Conservation (phyloP, 805 yeast species). For the Saccharomyces mikatae region DNA sequence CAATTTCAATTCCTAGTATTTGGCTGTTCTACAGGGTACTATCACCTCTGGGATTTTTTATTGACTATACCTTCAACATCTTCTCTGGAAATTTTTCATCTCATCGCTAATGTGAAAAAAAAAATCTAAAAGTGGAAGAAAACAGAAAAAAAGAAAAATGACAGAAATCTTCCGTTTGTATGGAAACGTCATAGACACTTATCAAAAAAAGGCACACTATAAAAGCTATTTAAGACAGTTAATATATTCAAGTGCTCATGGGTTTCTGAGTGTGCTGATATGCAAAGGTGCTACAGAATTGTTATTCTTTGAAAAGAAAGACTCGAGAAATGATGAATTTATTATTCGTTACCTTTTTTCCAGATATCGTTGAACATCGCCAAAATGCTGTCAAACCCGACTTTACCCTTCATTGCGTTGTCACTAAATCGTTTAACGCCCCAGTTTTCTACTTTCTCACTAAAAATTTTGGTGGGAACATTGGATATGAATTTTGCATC, state of each 20-base stretch:
- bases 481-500: slow-evolving; percentile 84
- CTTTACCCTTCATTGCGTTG: slow-evolving; percentile 74
- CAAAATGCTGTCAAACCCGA: slow-evolving; percentile 79
- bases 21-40: neutral
- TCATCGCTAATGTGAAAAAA: neutral
- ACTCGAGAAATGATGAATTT: neutral
- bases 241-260: neutral
- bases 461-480: slow-evolving; percentile 57
- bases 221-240: neutral
- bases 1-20: neutral
- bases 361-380: slow-evolving; percentile 30
- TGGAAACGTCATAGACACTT: neutral
- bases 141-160: neutral
- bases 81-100: neutral
- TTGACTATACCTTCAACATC: neutral
- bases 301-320: neutral
- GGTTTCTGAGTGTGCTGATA: neutral
- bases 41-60: neutral
- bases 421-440: slow-evolving; percentile 79
- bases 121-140: neutral
- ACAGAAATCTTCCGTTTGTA: neutral
- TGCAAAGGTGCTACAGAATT: neutral
- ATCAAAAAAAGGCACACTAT: neutral
- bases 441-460: slow-evolving; percentile 88
- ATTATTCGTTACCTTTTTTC: neutral